phyloP scores from a whole-genome alignment of 306 rosid genomes.

The Myrica gale region DNA sequence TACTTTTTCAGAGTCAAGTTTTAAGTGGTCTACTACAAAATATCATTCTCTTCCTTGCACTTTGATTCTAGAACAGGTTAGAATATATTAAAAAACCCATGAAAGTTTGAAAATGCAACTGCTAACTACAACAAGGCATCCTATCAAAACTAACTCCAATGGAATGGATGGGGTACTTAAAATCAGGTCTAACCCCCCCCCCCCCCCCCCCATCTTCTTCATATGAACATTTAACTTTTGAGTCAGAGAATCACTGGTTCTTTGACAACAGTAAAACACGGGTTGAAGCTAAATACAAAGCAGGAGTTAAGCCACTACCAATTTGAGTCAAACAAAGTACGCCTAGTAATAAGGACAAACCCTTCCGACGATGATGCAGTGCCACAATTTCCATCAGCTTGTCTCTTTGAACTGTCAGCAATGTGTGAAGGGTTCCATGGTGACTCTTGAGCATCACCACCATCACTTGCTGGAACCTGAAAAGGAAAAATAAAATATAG shows the following conservation, averaged over 20 bases:
- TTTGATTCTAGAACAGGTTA: background rate
- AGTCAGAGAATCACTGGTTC: slow-evolving; percentile 4
- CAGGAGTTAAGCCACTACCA: slow-evolving; percentile 51
- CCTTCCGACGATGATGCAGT: slow-evolving; percentile 67
- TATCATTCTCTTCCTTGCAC: background rate
- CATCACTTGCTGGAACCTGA: slow-evolving; percentile 51
- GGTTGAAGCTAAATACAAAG: slow-evolving; percentile 5
- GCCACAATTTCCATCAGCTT: slow-evolving; percentile 46
- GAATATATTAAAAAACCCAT: background rate
- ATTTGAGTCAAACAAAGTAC: slow-evolving; percentile 93
- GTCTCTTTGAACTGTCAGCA: slow-evolving; percentile 58
- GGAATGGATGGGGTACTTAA: slow-evolving; percentile 12
- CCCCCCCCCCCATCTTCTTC: background rate
- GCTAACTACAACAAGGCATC: slow-evolving; percentile 10
- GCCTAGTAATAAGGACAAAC: slow-evolving; percentile 62
- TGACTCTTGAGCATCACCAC: slow-evolving; percentile 49
- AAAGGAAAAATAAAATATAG: slow-evolving; percentile 14
- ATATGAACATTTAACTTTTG: background rate
- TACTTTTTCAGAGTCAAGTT: background rate
- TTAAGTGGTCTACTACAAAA: background rate
- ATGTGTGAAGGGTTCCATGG: slow-evolving; percentile 80
- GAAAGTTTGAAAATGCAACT: background rate
- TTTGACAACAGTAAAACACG: slow-evolving; percentile 12
- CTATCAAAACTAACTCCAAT: slow-evolving; percentile 18
- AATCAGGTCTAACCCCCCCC: slow-evolving; percentile 7